Conservation (phyloP, 768 basidiomycete genomes). For the Gymnopilus dilepis region DNA sequence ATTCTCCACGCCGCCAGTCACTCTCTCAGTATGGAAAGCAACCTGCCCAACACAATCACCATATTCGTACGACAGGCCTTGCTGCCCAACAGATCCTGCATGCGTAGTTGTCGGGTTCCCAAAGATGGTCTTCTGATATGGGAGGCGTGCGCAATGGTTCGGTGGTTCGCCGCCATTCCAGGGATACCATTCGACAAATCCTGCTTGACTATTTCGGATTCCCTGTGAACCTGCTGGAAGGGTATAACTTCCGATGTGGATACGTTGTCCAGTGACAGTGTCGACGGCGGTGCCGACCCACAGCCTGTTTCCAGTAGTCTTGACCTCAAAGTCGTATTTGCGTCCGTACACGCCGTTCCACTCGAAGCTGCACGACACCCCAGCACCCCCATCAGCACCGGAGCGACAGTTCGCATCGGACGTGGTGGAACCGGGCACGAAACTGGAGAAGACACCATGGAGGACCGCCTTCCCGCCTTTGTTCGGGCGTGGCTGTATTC, state of each 20-base stretch:
- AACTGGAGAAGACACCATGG: conserved; percentile 11
- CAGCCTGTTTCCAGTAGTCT: background rate
- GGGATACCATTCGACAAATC: conserved; percentile 12
- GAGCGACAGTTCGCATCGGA: conserved; percentile 1
- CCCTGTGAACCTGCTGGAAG: conserved; percentile 7
- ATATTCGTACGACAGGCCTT: background rate
- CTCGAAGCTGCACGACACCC: conserved; percentile 6
- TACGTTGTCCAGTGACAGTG: conserved; percentile 8
- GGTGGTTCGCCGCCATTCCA: background rate
- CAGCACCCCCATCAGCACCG: conserved; percentile 8
- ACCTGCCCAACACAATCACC: conserved; percentile 5
- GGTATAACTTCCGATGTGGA: conserved; percentile 8
- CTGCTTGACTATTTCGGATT: background rate
- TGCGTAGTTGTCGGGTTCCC: conserved; percentile 5
- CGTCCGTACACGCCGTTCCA: conserved; percentile 4
- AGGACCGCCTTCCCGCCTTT: conserved; percentile 1
- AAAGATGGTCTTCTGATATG: conserved; percentile 8
- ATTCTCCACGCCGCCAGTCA: background rate
- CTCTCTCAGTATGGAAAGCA: background rate
- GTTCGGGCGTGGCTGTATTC: conserved; percentile 7
- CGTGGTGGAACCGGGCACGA: conserved; percentile 2
- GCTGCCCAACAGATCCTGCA: background rate
- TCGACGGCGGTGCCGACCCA: conserved; percentile 10
- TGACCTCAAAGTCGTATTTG: conserved; percentile 7
- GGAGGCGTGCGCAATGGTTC: background rate